Conservation (phyloP, 768 basidiomycete genomes). For the Tricholoma terreum region DNA sequence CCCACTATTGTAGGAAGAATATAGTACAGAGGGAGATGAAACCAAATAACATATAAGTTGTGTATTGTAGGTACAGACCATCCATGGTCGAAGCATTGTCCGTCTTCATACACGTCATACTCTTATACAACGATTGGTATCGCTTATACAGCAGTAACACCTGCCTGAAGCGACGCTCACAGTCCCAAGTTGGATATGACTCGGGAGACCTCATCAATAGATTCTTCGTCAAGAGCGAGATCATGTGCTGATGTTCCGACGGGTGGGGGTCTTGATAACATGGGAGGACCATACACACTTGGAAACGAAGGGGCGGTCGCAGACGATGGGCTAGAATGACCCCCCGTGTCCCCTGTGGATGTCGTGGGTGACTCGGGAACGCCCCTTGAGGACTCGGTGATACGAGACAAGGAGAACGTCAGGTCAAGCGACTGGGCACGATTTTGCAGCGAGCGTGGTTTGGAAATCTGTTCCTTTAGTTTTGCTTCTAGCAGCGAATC, state of each 20-base stretch:
- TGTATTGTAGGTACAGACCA: conserved; percentile 24
- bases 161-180: conserved; percentile 29
- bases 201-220: conserved; percentile 68
- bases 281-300: conserved; percentile 74
- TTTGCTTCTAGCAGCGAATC: conserved; percentile 84
- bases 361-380: conserved; percentile 81
- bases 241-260: conserved; percentile 43
- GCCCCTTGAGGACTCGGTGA: conserved; percentile 62
- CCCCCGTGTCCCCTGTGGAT: conserved; percentile 70
- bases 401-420: conserved; percentile 79
- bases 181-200: conserved; percentile 76
- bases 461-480: conserved; percentile 70
- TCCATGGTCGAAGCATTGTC: conserved; percentile 17
- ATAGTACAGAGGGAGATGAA: conserved; percentile 41
- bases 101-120: conserved; percentile 19
- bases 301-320: conserved; percentile 79
- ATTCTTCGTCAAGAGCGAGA: conserved; percentile 50
- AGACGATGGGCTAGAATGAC: conserved; percentile 76
- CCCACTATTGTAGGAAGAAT: conserved; percentile 51
- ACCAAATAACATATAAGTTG: conserved; percentile 29
- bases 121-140: conserved; percentile 17
- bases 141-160: neutral
- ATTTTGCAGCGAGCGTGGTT: conserved; percentile 80
- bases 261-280: conserved; percentile 41
- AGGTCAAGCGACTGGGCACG: conserved; percentile 90